These are phyloP conservation scores for Lentinula edodes DNA, from an alignment of 768 basidiomycete genomes.

Conservation along the genomic window DNA sequence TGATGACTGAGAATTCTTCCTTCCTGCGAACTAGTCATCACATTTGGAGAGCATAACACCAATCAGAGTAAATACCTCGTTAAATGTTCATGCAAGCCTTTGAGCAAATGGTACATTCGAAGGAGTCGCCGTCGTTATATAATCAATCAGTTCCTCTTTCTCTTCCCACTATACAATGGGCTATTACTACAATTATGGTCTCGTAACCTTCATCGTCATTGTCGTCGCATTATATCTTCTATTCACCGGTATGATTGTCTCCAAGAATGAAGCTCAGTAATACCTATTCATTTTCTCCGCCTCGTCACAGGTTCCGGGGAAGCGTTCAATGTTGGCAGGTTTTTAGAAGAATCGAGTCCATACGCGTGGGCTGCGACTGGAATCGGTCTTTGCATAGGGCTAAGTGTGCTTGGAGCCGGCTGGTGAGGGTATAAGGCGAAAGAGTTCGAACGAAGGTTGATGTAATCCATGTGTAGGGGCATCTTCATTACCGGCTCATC, in stretches of 20 bases:
- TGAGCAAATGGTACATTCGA: conserved; percentile 89
- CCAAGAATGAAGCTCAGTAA: neutral
- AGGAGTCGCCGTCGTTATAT: conserved; percentile 2
- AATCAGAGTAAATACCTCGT: conserved; percentile 50
- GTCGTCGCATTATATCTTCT: conserved; percentile 81
- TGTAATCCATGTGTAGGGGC: conserved; percentile 54
- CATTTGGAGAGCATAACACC: neutral
- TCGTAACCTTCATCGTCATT: conserved; percentile 57
- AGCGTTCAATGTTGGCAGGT: conserved; percentile 90
- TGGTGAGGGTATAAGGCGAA: conserved; percentile 53
- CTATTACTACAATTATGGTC: conserved; percentile 64
- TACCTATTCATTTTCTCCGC: neutral
- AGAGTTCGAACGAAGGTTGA: neutral
- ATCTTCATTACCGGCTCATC: conserved; percentile 97
- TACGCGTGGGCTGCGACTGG: conserved; percentile 91
- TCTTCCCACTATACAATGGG: conserved; percentile 31
- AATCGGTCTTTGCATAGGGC: conserved; percentile 87
- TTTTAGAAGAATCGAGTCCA: conserved; percentile 90
- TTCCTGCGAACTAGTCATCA: conserved; percentile 41
- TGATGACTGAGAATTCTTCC: conserved; percentile 91
- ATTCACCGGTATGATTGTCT: conserved; percentile 65
- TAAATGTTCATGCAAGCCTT: conserved; percentile 85
- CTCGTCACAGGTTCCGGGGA: conserved; percentile 66
- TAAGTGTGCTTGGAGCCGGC: conserved; percentile 92
- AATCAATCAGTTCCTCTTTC: conserved; percentile 9